phyloP scores from a whole-genome alignment of 352 stramenopile genomes.

The Globisporangium alternatum region DNA sequence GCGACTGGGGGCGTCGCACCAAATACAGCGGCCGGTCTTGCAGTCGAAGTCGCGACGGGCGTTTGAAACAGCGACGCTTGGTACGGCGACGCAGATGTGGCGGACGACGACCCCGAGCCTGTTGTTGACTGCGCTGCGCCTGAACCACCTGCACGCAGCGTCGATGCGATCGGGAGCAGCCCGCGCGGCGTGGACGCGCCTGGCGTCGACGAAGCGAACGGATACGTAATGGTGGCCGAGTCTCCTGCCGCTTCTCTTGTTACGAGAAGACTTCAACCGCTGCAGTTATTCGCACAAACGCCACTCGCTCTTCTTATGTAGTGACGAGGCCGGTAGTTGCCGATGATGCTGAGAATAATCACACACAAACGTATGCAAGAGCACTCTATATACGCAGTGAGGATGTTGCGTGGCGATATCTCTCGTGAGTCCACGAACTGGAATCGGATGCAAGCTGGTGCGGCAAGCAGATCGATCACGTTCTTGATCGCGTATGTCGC shows the following conservation, averaged over 20 bases:
- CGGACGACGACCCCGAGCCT: not conserved
- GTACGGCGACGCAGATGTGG: not conserved
- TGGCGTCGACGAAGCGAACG: constrained; percentile 9
- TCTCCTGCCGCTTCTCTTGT: constrained; percentile 3
- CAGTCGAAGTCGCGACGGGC: constrained; percentile 4
- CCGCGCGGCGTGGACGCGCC: constrained; percentile 15
- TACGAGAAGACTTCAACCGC: not conserved
- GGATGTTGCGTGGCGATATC: not conserved
- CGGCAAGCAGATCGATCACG: not conserved
- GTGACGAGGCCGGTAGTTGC: not conserved
- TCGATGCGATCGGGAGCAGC: constrained; percentile 3
- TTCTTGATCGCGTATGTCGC: not conserved
- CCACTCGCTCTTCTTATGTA: not conserved
- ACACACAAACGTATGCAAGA: not conserved
- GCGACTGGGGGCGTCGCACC: constrained; percentile 6
- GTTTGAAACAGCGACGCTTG: constrained; percentile 20
- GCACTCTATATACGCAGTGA: not conserved
- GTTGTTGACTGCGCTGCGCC: not conserved
- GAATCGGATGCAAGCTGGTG: too few species aligned
- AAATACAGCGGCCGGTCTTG: constrained; percentile 4
- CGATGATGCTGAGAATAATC: not conserved
- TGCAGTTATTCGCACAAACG: not conserved
- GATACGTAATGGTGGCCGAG: constrained; percentile 11
- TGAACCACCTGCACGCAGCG: not conserved
- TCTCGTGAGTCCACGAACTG: not conserved